phyloP scores from a whole-genome alignment of 1,284 basidiomycete species.

The Puccinia novopanici region DNA sequence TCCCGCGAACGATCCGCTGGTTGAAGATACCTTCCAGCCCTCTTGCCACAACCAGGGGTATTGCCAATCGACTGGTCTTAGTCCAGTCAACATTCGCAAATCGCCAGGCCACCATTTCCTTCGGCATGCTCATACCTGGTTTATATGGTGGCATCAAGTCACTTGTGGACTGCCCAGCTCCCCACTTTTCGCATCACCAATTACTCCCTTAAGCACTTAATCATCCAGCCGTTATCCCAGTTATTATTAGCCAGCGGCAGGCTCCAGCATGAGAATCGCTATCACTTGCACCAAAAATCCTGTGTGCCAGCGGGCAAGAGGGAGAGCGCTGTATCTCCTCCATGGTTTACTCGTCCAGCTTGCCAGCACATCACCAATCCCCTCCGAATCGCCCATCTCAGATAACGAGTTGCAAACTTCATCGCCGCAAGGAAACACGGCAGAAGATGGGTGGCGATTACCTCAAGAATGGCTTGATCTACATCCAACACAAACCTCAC shows the following conservation, averaged over 20 bases:
- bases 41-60: background rate
- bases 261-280: background rate
- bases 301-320: background rate
- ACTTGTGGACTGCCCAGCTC: background rate
- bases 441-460: constrained; percentile 17
- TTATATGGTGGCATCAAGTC: background rate
- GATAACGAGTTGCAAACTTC: background rate
- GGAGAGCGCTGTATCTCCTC: background rate
- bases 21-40: background rate
- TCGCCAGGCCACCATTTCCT: background rate
- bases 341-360: background rate
- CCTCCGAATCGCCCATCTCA: background rate
- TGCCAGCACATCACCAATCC: constrained; percentile 10
- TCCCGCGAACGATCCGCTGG: background rate
- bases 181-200: too few species aligned
- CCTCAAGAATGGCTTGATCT: background rate
- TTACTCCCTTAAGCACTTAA: background rate
- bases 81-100: background rate
- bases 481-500: background rate
- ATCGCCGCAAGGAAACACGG: background rate
- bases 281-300: background rate
- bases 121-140: background rate
- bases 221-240: background rate
- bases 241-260: background rate
- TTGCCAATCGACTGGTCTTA: background rate